Base-by-base conservation (phyloP, 129 eudicot species). In the Erigeron canadensis region DNA sequence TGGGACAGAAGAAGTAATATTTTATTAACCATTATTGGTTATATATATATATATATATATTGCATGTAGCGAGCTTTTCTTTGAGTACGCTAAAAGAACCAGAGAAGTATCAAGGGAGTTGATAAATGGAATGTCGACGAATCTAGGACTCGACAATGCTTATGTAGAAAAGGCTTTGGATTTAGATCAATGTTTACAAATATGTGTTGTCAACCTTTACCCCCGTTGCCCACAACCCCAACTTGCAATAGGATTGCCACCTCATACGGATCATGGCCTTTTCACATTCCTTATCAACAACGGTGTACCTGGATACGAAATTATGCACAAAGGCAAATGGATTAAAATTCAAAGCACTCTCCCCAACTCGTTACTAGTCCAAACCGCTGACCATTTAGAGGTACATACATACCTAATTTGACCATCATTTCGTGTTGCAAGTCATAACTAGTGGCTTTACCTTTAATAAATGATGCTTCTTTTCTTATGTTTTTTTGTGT, bases 201-300 rank as follows among this genome's bases (percentile, higher is more conserved):
- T 87, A 17, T 70, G 65, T 34, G 37, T 54, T 2, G 78, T 66
- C 40, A 87, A 87, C 74, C 67, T 71, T 19, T 87, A 87, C 65
- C 89, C 93, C 4, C 73, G 77, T 1, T 87, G 94, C 51, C 94
- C 89, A 8, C 87, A 84, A 65, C 94, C 89, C 10, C 82, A 84
- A 7, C 78, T 79, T 46, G 94, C 87, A 55, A 23, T 87, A 9
- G 89, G 94, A 11, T 22, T 87, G 57, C 89, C 86, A 3, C 83
- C 89, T 44, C 94, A 87, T 62, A 81, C 94, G 4, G 94, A 84
- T 48, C 89, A 84, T 61, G 87, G 89, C 59, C 82, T 84, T 59
- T 59, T 87, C 43, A 84, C 84, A 23, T 45, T 87, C 53, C 44
- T 87, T n/a, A 77, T 82, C 21, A 62, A 87, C 34, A 87, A 87